These are phyloP conservation scores for Grosmannia clavigera DNA, from an alignment of 2,329 filamentous ascomycete species.

Conservation along the genomic window DNA sequence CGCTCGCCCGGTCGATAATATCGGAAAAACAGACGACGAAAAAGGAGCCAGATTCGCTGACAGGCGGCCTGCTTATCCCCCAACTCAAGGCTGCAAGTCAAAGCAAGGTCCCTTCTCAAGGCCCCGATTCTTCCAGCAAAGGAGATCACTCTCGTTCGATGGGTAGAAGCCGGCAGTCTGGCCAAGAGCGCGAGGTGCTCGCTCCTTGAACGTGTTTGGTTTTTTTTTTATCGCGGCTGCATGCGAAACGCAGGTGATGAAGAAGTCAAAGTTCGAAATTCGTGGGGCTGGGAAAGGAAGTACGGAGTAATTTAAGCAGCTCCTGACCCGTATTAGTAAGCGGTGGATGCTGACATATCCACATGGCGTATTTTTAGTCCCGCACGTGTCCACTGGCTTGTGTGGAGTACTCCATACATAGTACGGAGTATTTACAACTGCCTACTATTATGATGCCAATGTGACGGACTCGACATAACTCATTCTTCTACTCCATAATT, in stretches of 20 bases:
- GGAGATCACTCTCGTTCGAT: not conserved
- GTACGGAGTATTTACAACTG: no score
- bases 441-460: no score
- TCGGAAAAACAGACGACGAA: not conserved
- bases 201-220: not conserved
- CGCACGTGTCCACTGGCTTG: no score
- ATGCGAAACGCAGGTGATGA: not conserved
- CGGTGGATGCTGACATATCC: no score
- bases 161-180: not conserved
- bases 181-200: not conserved
- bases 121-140: not conserved
- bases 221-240: not conserved
- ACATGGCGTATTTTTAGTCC: no score
- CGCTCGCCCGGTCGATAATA: not conserved
- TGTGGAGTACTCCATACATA: no score
- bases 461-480: no score
- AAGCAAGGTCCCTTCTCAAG: not conserved
- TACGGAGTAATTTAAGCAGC: no score
- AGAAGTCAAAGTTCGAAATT: not conserved
- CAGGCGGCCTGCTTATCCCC: not conserved
- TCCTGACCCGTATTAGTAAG: no score
- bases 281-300: not conserved
- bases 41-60: not conserved
- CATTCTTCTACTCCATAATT: no score
- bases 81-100: not conserved